A percentile compares a stretch with the other conserved stretches of the same genome.
phyloP scores from a whole-genome alignment of 2,329 filamentous ascomycete species.

The Fusarium virguliforme region DNA sequence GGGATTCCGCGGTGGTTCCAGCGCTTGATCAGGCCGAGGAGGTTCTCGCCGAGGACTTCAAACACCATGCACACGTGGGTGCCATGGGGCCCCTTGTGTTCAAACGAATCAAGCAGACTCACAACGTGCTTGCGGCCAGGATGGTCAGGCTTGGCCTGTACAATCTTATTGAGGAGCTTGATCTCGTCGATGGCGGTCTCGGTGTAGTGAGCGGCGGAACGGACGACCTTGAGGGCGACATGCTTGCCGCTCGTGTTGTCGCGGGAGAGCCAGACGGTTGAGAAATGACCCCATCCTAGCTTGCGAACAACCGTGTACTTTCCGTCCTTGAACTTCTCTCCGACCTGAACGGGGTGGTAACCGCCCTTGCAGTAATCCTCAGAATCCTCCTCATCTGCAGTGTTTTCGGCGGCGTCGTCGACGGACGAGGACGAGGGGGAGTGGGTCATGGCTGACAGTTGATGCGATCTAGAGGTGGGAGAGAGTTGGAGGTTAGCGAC shows the following conservation, averaged over 20 bases:
- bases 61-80: conserved; percentile 99
- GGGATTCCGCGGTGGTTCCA: conserved; percentile 99
- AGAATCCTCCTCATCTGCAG: conserved; percentile 97
- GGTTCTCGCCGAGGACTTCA: conserved; percentile 95
- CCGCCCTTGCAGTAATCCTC: conserved; percentile 99
- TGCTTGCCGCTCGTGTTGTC: conserved; percentile 94
- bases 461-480: conserved; percentile 64
- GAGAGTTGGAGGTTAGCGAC: conserved; percentile 36
- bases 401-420: conserved; percentile 90
- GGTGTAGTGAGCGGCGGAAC: conserved; percentile 97
- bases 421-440: conserved; percentile 85
- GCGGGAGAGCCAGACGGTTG: conserved; percentile 89
- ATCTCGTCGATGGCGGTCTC: conserved; percentile 99
- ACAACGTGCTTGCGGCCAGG: conserved; percentile 96
- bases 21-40: conserved; percentile 95
- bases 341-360: conserved; percentile 94
- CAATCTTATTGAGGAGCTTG: conserved; percentile 96
- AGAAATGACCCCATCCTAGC: conserved; percentile 98
- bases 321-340: conserved; percentile 97
- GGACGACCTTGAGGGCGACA: conserved; percentile 97
- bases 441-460: conserved; percentile 73
- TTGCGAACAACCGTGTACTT: conserved; percentile 98
- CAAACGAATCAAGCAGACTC: conserved; percentile 95
- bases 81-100: conserved; percentile 96
- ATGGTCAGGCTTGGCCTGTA: conserved; percentile 94